Evolutionary conservation across 495 filamentous ascomycete species (phyloP), one percentile per base, ranked within the genome.

Genomic region (Letharia columbiana): DNA sequence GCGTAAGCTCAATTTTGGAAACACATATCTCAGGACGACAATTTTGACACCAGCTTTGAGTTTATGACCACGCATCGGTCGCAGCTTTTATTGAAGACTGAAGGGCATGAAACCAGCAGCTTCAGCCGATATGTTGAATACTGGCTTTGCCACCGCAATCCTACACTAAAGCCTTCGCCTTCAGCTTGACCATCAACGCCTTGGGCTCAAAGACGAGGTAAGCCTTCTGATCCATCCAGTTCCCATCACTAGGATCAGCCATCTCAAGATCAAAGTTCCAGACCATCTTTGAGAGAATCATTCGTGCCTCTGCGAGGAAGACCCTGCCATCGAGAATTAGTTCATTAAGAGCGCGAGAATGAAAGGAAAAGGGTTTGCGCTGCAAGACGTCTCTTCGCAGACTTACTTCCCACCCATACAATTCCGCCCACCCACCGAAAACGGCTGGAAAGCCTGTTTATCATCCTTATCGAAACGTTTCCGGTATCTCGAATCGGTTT

Each of bases 361-460:
- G 4, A 15, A 42, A 18, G 11, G 6, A 23, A 37, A 13, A 28
- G 23, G 31, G 35, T 8, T 4, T 1, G 61, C 10, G 20, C 3
- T 3, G 12, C 41, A 13, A 28, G 17, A 33, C 8, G 13, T 31
- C 23, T 15, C 20, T 17, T 28, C 23, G 23, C n/a, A 37, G 33
- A 73, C 75, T 42, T 67, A 80, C 77, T 74, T 75, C 42, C 73
- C 74, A 11, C 81, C 81, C 3, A 83, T 62, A 62, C 79, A 83
- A 50, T 69, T 73, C 13, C 79, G 70, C 1, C 75, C 71, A 2
- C 81, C 81, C 1, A 78, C 63, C 39, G 72, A 71, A 58, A 82
- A 83, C 2, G 81, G 78, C 58, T 79, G 75, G 15, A 78, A 63
- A 6, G 72, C 73, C 13, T 78, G 74, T 33, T 72, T 76, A 3